Conservation (phyloP, 352 stramenopile genomes). For the Pilasporangium apinafurcum region DNA sequence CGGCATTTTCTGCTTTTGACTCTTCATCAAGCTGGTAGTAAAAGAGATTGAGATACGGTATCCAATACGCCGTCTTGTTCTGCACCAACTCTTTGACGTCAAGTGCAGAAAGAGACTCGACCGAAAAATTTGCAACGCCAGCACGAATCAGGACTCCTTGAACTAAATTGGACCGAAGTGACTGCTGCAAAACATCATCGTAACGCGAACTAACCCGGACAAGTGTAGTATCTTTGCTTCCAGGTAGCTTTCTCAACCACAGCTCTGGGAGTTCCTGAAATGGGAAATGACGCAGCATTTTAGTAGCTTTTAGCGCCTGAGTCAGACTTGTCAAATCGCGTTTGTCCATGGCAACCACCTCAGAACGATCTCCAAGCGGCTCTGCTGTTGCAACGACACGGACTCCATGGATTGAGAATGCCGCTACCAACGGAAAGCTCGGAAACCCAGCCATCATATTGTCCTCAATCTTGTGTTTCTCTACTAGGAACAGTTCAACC, state of each 20-base stretch:
- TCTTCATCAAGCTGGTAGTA: conserved; percentile 40
- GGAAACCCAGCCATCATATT: conserved; percentile 33
- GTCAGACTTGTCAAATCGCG: conserved; percentile 40
- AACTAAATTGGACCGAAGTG: conserved; percentile 51
- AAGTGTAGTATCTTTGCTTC: conserved; percentile 33
- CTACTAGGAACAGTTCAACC: conserved; percentile 39
- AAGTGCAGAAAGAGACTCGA: conserved; percentile 41
- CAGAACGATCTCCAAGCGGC: conserved; percentile 24
- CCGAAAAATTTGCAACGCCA: conserved; percentile 4
- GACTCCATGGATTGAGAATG: conserved; percentile 53
- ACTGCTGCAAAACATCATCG: conserved; percentile 53
- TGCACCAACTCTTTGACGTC: conserved; percentile 48
- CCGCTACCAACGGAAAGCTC: conserved; percentile 43
- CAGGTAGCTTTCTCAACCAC: conserved; percentile 30
- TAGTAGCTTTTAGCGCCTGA: conserved; percentile 30
- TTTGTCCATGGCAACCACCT: conserved; percentile 33
- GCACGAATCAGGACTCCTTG: conserved; percentile 52
- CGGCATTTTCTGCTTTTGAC: conserved; percentile 27
- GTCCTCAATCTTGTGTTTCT: conserved; percentile 23
- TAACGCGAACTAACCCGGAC: conserved; percentile 40
- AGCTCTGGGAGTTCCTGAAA: conserved; percentile 61
- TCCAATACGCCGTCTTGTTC: conserved; percentile 28
- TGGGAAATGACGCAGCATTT: conserved; percentile 52
- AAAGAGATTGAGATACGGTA: conserved; percentile 56
- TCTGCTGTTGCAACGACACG: conserved; percentile 51